Base-by-base conservation (phyloP, 768 basidiomycete species). In the Rhodocollybia butyracea region DNA sequence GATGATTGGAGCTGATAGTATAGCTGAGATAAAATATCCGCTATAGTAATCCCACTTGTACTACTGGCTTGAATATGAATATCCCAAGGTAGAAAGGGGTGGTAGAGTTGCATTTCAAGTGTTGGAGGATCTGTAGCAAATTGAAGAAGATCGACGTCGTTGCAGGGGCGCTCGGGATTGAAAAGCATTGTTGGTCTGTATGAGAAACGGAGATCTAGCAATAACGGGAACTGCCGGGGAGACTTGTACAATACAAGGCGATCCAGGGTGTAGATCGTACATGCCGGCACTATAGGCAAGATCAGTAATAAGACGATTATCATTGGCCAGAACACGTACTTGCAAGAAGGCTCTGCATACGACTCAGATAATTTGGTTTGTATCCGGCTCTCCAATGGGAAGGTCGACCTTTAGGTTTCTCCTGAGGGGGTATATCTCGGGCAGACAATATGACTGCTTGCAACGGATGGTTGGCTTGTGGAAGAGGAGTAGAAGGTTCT, bases 61-160 rank as follows among this genome's bases (percentile, higher is more conserved):
- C 69, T 66, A 2, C 63, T 63, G 6, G 73, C 60, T 24, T 47
- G 57, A 34, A 79, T 71, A 55, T 81, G 78, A 60, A 82, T 73
- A 60, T 72, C 76, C 81, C 81, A 82, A 21, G 80, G 80, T 8
- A 78, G 63, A 51, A 70, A 70, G 1, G 69, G 56, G 61, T 77
- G 75, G 59, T 73, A 76, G 51, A 82, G 59, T 24, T 75, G 74
- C 75, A 82, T 80, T 58, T 64, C 65, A 17, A 61, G 61, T 8
- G 74, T 65, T 7, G 73, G 72, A 1, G 80, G 80, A 46, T 68
- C 68, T 21, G 76, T 76, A 26, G 70, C 73, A 31, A 73, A 71
- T 34, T 72, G 72, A 29, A 64, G 63, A 60, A 81, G 68, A 56
- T 81, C 79, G 42, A 24, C 40, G 5, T 22, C 24, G 11, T 31